Evolutionary conservation across 2,329 filamentous ascomycete genomes (phyloP), one percentile per base, ranked within the genome.

Genomic region (Myriangium duriaei): DNA sequence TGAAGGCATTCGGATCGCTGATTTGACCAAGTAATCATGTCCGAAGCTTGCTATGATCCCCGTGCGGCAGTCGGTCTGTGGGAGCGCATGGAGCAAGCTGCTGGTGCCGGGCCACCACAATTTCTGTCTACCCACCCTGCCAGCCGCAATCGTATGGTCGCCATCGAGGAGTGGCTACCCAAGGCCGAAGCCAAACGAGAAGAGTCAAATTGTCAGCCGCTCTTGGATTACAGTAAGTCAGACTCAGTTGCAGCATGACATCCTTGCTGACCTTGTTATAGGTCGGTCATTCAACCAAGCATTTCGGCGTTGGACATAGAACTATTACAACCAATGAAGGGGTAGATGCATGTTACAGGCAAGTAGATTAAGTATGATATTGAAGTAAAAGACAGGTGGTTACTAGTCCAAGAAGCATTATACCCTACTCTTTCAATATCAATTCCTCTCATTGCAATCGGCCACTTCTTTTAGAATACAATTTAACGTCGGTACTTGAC

Each of bases 101-200:
- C 64, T 16, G 37, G 68, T 32, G 49, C 52, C 4, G 67, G 71
- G 40, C 65, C 72, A 21, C 81, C 81, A 1, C 76, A 86, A 57
- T 78, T 82, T 62, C 59, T 85, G 49, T 81, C 74, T 51, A 87
- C 82, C 4, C 82, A 88, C 61, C 82, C 82, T 24, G 79, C 77
- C 61, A 76, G 77, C 47, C 65, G 72, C 40, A 73, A 72, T 41
- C 64, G 81, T 14, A 70, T 81, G 41, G 64, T 72, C 49, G 76
- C 76, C 56, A 81, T 85, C 37, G 54, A 62, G 39, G 68, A 75
- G 46, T 84, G 69, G 69, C 35, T 67, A 15, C 59, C 59, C 1
- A 50, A 65, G 39, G 64, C 64, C 3, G 44, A 56, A 35, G 48
- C 55, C 40, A 59, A 58, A 45, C 51, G 55, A 4, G 53, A 60